Percentiles rank a stretch among this genome's conserved stretches.
Conservation (phyloP, 208 protist species). For the Naegleria gruberi region DNA sequence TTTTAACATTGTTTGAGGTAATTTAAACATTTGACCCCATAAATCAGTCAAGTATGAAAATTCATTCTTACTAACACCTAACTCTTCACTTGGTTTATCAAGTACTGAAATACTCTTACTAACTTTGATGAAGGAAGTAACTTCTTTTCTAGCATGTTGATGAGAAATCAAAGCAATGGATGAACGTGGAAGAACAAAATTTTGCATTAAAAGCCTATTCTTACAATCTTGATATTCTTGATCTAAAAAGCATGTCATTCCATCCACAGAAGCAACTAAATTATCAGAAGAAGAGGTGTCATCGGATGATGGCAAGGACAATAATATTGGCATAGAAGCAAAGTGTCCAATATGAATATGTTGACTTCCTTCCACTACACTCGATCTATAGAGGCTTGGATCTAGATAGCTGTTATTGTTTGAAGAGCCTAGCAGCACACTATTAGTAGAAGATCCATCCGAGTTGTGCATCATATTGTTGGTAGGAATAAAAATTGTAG, state of each 20-base stretch:
- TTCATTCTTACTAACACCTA: neutral
- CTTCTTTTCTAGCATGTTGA: neutral
- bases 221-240: neutral
- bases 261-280: neutral
- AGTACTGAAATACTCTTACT: neutral
- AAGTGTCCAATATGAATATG: neutral
- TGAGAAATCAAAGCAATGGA: neutral
- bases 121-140: neutral
- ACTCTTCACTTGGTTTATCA: neutral
- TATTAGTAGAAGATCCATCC: too few relatives aligned
- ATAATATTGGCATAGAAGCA: neutral
- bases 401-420: too few relatives aligned
- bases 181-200: neutral
- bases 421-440: too few relatives aligned
- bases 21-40: slow-evolving; percentile 9
- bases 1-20: neutral
- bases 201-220: neutral
- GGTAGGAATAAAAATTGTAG: too few relatives aligned
- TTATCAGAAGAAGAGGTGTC: neutral
- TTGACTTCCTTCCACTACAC: neutral
- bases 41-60: neutral
- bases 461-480: too few relatives aligned
- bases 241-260: neutral
- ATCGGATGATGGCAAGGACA: neutral
- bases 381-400: neutral